Evolutionary conservation across 2,329 filamentous ascomycete species (phyloP).

Genomic region (Mycogone perniciosa): DNA sequence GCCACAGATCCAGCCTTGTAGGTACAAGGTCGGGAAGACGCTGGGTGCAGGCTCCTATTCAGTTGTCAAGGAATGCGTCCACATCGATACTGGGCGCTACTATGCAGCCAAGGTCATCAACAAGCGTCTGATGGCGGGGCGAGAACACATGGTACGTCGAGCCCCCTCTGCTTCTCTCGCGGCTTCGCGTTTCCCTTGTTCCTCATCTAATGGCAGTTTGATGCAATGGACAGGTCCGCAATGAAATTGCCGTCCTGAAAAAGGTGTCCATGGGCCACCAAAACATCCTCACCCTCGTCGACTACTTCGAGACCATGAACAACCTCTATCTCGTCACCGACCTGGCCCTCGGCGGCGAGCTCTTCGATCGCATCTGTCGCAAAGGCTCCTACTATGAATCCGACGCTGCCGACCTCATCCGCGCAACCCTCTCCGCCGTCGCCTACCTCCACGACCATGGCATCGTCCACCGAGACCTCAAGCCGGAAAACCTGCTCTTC

Average conservation of each 20-base stretch:
- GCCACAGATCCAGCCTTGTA: constrained; percentile 80
- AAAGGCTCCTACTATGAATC: constrained; percentile 99
- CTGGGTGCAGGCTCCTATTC: constrained; percentile 95
- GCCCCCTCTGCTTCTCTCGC: background rate
- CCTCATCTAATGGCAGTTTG: background rate
- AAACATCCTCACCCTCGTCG: constrained; percentile 94
- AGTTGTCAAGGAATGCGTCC: constrained; percentile 97
- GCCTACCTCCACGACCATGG: constrained; percentile 98
- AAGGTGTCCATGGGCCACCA: constrained; percentile 98
- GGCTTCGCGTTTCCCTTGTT: background rate
- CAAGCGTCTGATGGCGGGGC: constrained; percentile 92
- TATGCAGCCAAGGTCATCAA: constrained; percentile 99
- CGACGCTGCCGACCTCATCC: constrained; percentile 90
- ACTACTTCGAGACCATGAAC: constrained; percentile 99
- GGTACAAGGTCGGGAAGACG: constrained; percentile 98
- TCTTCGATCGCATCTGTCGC: constrained; percentile 97
- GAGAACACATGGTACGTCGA: constrained; percentile 84
- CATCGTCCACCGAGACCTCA: constrained; percentile 95
- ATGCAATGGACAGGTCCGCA: constrained; percentile 63
- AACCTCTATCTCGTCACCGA: constrained; percentile 98
- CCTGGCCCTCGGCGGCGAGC: constrained; percentile 88
- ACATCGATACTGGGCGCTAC: constrained; percentile 95
- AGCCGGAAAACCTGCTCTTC: constrained; percentile 95
- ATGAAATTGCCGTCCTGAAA: constrained; percentile 96
- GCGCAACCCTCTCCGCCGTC: constrained; percentile 91